These are phyloP conservation scores for Myxozyma nipponensis DNA, from an alignment of 805 yeast genomes.

Conservation along the genomic window DNA sequence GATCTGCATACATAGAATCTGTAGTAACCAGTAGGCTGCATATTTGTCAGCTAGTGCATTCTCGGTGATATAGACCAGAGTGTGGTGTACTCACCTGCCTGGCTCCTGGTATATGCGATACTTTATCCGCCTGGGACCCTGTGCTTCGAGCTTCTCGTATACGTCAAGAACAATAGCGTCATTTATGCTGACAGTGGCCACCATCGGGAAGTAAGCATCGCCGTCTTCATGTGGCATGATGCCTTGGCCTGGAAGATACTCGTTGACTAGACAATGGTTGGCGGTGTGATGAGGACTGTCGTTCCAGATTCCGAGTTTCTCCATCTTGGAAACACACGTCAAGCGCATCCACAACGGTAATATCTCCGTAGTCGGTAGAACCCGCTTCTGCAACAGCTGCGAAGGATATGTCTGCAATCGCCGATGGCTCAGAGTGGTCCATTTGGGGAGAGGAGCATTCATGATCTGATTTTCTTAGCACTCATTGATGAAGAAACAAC, in stretches of 20 bases:
- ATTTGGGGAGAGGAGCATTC: conserved; percentile 11
- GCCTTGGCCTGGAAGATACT: conserved; percentile 25
- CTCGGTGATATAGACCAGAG: background rate
- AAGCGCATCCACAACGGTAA: conserved; percentile 18
- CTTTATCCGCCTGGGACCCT: conserved; percentile 2
- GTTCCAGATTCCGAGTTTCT: conserved; percentile 17
- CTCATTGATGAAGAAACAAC: background rate
- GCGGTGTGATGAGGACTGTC: conserved; percentile 15
- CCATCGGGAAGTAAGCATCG: conserved; percentile 24
- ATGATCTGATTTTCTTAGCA: conserved; percentile 12
- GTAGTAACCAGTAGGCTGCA: conserved; percentile 21
- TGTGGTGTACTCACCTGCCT: conserved; percentile 7
- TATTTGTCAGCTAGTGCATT: too few relatives aligned
- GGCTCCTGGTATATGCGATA: conserved; percentile 25
- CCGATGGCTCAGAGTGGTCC: conserved; percentile 22
- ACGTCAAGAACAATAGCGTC: conserved; percentile 20
- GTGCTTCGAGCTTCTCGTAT: conserved; percentile 3
- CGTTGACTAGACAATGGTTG: conserved; percentile 23
- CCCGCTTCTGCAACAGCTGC: conserved; percentile 14
- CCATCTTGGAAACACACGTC: conserved; percentile 14
- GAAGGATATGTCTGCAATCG: conserved; percentile 26
- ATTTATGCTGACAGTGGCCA: conserved; percentile 24
- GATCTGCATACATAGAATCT: conserved; percentile 14
- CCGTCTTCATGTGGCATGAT: conserved; percentile 29
- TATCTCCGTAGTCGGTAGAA: conserved; percentile 16